phyloP scores from a whole-genome alignment of 805 yeast genomes.

The Brettanomyces sp. region DNA sequence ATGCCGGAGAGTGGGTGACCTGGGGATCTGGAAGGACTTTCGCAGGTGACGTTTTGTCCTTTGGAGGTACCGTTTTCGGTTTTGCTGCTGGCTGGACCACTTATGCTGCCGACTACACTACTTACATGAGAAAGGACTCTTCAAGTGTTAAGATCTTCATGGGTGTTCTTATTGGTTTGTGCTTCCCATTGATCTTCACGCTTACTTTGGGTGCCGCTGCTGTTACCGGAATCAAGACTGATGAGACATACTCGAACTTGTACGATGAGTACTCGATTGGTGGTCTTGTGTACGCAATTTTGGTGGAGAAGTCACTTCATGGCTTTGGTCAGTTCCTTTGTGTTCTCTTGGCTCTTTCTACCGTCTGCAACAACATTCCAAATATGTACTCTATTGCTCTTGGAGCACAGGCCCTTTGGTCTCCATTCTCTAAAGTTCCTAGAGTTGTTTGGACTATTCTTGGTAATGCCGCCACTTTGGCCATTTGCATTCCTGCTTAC shows the following conservation, averaged over 20 bases:
- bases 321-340: constrained; percentile 88
- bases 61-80: constrained; percentile 78
- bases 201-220: constrained; percentile 82
- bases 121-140: constrained; percentile 66
- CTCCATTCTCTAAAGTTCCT: constrained; percentile 64
- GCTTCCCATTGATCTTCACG: constrained; percentile 60
- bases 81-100: constrained; percentile 94
- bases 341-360: constrained; percentile 75
- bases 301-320: constrained; percentile 72
- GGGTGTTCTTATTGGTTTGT: constrained; percentile 54
- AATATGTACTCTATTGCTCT: constrained; percentile 87
- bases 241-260: constrained; percentile 35
- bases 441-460: constrained; percentile 72
- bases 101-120: constrained; percentile 87
- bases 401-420: constrained; percentile 79
- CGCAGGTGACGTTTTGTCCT: constrained; percentile 70
- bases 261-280: constrained; percentile 56
- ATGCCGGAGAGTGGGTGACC: constrained; percentile 19
- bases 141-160: constrained; percentile 51
- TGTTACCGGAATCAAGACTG: constrained; percentile 52
- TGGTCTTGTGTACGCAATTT: constrained; percentile 72
- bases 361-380: constrained; percentile 87
- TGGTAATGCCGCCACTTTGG: constrained; percentile 72
- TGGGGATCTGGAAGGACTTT: constrained; percentile 50
- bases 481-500: constrained; percentile 83